These are phyloP conservation scores for Huiozyma sinensis DNA, from an alignment of 805 yeast genomes.

Conservation along the genomic window DNA sequence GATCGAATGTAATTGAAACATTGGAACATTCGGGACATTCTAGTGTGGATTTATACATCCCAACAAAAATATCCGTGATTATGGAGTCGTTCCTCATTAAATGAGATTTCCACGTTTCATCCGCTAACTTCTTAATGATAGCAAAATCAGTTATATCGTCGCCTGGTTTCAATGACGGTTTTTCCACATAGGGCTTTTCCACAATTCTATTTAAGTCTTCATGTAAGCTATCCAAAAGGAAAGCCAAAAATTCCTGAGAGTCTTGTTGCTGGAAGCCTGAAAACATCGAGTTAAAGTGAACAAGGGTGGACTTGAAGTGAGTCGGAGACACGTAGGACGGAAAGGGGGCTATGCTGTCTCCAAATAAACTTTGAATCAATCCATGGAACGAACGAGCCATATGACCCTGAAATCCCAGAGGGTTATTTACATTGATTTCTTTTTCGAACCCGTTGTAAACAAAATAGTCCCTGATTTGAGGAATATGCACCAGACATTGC, in stretches of 20 bases:
- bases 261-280: conserved; percentile 87
- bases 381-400: conserved; percentile 69
- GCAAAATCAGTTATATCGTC: conserved; percentile 44
- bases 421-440: conserved; percentile 69
- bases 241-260: conserved; percentile 87
- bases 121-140: conserved; percentile 54
- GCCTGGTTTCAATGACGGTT: conserved; percentile 63
- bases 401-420: conserved; percentile 76
- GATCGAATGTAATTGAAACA: conserved; percentile 84
- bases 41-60: conserved; percentile 80
- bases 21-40: conserved; percentile 77
- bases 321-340: conserved; percentile 45
- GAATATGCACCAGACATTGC: conserved; percentile 80
- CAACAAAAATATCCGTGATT: conserved; percentile 78
- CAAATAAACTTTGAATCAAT: conserved; percentile 52
- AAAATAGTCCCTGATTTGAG: conserved; percentile 73
- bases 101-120: conserved; percentile 72
- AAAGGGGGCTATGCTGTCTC: conserved; percentile 16
- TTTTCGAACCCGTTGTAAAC: conserved; percentile 43
- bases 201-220: conserved; percentile 82
- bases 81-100: conserved; percentile 74
- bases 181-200: conserved; percentile 78
- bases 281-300: conserved; percentile 72
- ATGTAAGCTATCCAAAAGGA: conserved; percentile 81
- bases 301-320: conserved; percentile 68